A percentile compares a stretch with the other conserved stretches of the same genome.
Conservation (phyloP, 306 rosid genomes). For the Rubus parviflorus region DNA sequence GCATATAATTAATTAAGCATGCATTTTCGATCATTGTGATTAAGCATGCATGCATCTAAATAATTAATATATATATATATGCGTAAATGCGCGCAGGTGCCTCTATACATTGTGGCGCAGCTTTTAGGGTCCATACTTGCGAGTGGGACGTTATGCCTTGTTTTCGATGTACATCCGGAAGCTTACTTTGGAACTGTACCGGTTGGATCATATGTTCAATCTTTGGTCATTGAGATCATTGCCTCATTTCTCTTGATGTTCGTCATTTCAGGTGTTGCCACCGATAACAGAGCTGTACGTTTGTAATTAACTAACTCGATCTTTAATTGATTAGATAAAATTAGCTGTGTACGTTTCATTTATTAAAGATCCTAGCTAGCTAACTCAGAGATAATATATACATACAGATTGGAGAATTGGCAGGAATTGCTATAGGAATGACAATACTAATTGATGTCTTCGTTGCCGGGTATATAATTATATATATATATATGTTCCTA, state of each 20-base stretch:
- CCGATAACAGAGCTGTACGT: slow-evolving; percentile 64
- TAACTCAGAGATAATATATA: not conserved
- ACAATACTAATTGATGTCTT: slow-evolving; percentile 50
- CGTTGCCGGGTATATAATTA: slow-evolving; percentile 75
- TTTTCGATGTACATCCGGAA: slow-evolving; percentile 29
- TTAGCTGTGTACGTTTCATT: not conserved
- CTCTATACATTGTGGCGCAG: slow-evolving; percentile 53
- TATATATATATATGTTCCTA: not conserved
- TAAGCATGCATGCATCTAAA: too few relatives aligned
- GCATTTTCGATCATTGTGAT: not conserved
- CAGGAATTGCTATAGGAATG: slow-evolving; percentile 69
- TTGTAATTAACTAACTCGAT: slow-evolving; percentile 4
- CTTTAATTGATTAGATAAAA: not conserved
- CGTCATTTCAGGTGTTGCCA: slow-evolving; percentile 70
- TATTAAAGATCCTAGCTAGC: too few relatives aligned
- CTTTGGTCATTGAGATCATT: slow-evolving; percentile 54
- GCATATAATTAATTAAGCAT: not conserved
- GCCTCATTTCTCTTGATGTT: slow-evolving; percentile 62
- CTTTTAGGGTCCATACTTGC: slow-evolving; percentile 53
- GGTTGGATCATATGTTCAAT: slow-evolving; percentile 39
- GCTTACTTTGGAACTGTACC: slow-evolving; percentile 60
- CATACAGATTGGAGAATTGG: slow-evolving; percentile 65
- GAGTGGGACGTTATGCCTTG: slow-evolving; percentile 51
- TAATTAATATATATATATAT: not conserved
- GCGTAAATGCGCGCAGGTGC: slow-evolving; percentile 39